Evolutionary conservation across 176 grass and related monocot species (phyloP), one percentile per base, ranked within the genome.

Genomic region (Triticum timopheevii): DNA sequence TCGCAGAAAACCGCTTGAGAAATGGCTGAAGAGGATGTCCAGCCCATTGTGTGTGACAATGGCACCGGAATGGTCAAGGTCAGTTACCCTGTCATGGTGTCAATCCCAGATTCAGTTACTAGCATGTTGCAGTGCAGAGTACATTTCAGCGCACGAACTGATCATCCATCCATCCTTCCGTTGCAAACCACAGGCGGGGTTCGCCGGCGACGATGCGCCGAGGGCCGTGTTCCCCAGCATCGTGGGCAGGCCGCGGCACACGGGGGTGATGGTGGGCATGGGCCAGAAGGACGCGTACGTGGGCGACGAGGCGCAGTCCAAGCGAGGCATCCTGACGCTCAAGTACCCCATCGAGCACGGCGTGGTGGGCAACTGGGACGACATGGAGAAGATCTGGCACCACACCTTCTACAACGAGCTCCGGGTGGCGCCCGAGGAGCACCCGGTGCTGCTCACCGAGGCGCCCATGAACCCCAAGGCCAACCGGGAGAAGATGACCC

Each of bases 21-120:
- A 78, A 97, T 97, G 94, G 90, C 94, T 65, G 94, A 97, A 67
- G 94, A 97, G 76, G 94, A 97, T 77, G 75, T 97, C 65, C 92
- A 92, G 76, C 92, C 94, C 10, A 80, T 97, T 83, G 94, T 97
- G 45, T 97, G 94, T 8, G 94, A 97, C 88, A 97, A 97, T 83
- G 94, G 94, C 34, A 97, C 94, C 7, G 94, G 94, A 86, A 97
- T 97, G 94, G 94, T 94, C 72, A 97, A 97, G 94, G 94, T 97
- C 65, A 4, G 78, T 86, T 82, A 25, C 16, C 31, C 78, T 35
- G 42, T 67, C 65, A 12, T 0, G 5, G n/a, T 69, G 52, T 54
- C 8, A 40, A 73, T 28, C 1, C 9, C 17, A 4, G 10, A 39
- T 56, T 56, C 72, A 75, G 23, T 30, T 71, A 36, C 35, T 36